A percentile compares a stretch with the other conserved stretches of the same genome.
Evolutionary conservation across 2,329 filamentous ascomycete species (phyloP).

Genomic region (Trichoderma pleuroti): DNA sequence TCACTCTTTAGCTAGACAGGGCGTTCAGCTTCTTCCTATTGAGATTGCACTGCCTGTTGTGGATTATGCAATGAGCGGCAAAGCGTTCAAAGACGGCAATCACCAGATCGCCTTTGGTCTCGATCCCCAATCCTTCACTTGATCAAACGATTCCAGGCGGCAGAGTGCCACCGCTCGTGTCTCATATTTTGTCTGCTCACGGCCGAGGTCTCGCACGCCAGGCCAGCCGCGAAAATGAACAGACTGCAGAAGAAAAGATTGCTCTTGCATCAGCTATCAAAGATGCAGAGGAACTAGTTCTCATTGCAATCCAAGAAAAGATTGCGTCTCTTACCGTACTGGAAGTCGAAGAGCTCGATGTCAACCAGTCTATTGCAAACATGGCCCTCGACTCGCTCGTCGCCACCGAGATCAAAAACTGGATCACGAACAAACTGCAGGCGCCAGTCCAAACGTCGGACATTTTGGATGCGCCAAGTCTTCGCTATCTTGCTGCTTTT

Average conservation of each 20-base stretch:
- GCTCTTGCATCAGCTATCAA: not conserved
- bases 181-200: not conserved
- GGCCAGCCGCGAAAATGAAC: not conserved
- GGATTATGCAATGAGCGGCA: conserved; percentile 10
- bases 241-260: not conserved
- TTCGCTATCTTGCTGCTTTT: not conserved
- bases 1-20: not conserved
- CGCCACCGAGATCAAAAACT: conserved; percentile 32
- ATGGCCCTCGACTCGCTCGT: conserved; percentile 30
- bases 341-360: not conserved
- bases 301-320: not conserved
- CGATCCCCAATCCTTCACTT: not conserved
- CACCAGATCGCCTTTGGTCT: conserved; percentile 12
- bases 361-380: not conserved
- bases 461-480: not conserved
- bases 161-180: not conserved
- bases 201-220: not conserved
- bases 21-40: not conserved
- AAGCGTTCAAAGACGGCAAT: conserved; percentile 4
- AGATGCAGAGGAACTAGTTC: not conserved
- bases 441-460: conserved; percentile 15
- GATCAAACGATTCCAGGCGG: not conserved
- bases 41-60: conserved; percentile 1
- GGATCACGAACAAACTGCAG: conserved; percentile 26
- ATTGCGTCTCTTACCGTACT: not conserved